These are phyloP conservation scores for Aurinia saxatilis DNA, from an alignment of 345 rosid genomes.

Conservation along the genomic window DNA sequence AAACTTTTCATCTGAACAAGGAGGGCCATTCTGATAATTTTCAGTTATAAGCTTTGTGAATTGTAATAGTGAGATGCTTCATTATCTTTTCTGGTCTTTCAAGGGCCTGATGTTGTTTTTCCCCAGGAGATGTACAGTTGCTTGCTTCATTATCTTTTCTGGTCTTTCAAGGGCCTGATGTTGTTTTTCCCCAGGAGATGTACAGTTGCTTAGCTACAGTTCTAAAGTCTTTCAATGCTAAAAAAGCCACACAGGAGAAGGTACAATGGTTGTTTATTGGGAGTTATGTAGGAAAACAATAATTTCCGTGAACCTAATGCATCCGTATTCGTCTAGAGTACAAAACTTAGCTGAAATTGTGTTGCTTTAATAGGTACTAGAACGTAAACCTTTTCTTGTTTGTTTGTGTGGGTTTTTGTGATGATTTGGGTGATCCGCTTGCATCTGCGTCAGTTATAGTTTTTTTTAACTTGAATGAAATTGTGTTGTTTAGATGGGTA, in stretches of 20 bases:
- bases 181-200: conserved; percentile 86
- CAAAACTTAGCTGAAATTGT: not conserved
- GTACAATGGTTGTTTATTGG: conserved; percentile 87
- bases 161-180: conserved; percentile 59
- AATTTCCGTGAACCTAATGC: not conserved
- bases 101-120: conserved; percentile 72
- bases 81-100: conserved; percentile 25
- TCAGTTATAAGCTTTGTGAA: not conserved
- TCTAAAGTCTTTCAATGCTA: conserved; percentile 75
- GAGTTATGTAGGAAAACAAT: conserved; percentile 35
- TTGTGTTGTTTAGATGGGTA: not conserved
- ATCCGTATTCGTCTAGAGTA: not conserved
- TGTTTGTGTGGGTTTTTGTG: conserved; percentile 29
- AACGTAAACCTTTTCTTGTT: not conserved
- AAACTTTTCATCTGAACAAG: conserved; percentile 17
- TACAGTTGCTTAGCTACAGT: conserved; percentile 76
- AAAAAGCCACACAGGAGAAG: conserved; percentile 94
- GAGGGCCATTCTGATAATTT: conserved; percentile 18
- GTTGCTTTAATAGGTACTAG: not conserved
- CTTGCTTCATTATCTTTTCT: conserved; percentile 13
- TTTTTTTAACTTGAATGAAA: not conserved
- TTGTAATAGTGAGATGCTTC: conserved; percentile 7
- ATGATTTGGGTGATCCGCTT: not conserved
- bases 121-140: conserved; percentile 84
- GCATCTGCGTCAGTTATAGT: not conserved